Base-by-base conservation (phyloP, 2,329 filamentous ascomycete genomes). In the Ophiocordyceps robertsii region DNA sequence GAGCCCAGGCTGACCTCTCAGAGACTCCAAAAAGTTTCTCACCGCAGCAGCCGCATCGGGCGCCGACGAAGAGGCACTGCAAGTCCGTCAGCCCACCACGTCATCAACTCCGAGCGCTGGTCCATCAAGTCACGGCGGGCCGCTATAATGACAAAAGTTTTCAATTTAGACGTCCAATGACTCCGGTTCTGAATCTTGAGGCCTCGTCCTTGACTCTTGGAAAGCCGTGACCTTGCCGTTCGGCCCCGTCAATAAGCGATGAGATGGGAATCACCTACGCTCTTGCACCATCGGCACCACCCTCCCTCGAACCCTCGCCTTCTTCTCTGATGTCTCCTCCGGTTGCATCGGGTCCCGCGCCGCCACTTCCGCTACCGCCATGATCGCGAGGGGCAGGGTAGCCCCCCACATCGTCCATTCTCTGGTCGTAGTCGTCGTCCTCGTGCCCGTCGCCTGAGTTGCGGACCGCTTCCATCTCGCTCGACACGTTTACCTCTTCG, bases 231-330 rank as follows among this genome's bases (percentile, higher is more conserved):
- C 40, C 38, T 39, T 30, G 21, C 46, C 48, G 42, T 50, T 47
- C 45, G 48, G 50, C 50, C 44, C 50, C 49, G 46, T 36, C 44
- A 40, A 51, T 51, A 37, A 51, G 48, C 54, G 51, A 53, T 46
- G 54, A 50, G 56, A 57, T 51, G 53, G 57, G 54, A 52, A 51
- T 58, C 46, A 98, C 93, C 90, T 96, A 98, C 92, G 90, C 92
- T 95, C 92, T 80, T 68, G 86, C 93, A 58, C 93, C 92, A 66
- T 96, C 92, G 53, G 87, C 87, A 60, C 93, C 92, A 46, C 90
- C 92, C 65, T 95, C 88, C 67, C 93, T 76, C 50, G 90, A 79
- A 52, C 78, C 80, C 62, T 87, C 80, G 45, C 92, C 92, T 63
- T 96, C 92, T 62, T 93, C 81, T 63, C 89, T 78, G 53, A 95